Evolutionary conservation across 805 yeast genomes (phyloP).

Genomic region (Metschnikowia reukaufii): DNA sequence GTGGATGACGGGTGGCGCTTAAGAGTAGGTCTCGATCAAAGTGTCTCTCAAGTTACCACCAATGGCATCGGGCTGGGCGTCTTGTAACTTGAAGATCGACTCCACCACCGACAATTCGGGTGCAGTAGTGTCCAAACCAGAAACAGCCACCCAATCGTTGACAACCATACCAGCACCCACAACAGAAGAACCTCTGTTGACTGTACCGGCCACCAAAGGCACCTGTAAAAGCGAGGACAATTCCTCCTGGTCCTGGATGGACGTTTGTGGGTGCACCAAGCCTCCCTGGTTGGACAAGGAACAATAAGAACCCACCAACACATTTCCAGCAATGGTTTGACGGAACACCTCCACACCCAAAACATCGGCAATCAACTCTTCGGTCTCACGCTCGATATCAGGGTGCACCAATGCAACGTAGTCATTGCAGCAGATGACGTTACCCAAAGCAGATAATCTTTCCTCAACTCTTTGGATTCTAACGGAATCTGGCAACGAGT

Average conservation of each 20-base stretch:
- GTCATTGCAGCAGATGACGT: constrained; percentile 97
- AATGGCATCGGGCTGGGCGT: constrained; percentile 84
- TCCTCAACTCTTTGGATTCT: constrained; percentile 98
- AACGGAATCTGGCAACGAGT: constrained; percentile 91
- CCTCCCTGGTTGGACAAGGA: constrained; percentile 96
- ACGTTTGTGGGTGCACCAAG: constrained; percentile 95
- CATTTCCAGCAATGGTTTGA: constrained; percentile 98
- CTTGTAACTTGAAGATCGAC: constrained; percentile 91
- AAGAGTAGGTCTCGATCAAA: constrained; percentile 87
- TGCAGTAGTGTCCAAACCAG: constrained; percentile 97
- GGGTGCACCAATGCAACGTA: constrained; percentile 99
- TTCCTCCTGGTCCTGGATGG: constrained; percentile 97
- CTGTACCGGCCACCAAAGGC: constrained; percentile 97
- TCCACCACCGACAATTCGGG: constrained; percentile 97
- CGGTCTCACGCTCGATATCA: constrained; percentile 98
- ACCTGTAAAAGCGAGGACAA: constrained; percentile 92
- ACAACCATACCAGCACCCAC: constrained; percentile 99
- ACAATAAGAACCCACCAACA: constrained; percentile 95
- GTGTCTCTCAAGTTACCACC: constrained; percentile 87
- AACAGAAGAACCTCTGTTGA: constrained; percentile 95
- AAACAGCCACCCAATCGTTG: constrained; percentile 95
- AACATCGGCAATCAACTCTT: constrained; percentile 96
- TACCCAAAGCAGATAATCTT: constrained; percentile 93
- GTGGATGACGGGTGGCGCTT: constrained; percentile 17
- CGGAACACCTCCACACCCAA: constrained; percentile 98